Evolutionary conservation across 2,329 filamentous ascomycete species (phyloP).

Genomic region (Colletotrichum sp.): DNA sequence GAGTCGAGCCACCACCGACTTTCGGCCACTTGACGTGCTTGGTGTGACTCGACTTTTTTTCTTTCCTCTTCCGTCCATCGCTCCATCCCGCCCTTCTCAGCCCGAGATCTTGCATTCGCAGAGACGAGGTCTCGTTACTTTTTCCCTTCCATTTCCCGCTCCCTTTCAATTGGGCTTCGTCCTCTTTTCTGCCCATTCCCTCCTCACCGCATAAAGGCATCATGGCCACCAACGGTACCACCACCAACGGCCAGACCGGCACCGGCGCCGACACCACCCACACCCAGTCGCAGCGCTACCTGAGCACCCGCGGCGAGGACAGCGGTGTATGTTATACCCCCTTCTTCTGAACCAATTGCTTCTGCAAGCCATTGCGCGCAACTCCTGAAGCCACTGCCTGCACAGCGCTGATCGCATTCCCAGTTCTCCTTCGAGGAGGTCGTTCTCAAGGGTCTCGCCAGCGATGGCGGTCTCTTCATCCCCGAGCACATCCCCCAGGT

Average conservation of each 20-base stretch:
- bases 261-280: slow-evolving; percentile 34
- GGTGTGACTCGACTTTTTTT: slow-evolving; percentile 14
- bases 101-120: background rate
- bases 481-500: slow-evolving; percentile 79
- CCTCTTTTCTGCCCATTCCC: background rate
- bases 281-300: slow-evolving; percentile 52
- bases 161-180: background rate
- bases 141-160: background rate
- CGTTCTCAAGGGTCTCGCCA: slow-evolving; percentile 85
- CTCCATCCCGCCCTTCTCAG: background rate
- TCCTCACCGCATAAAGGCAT: slow-evolving; percentile 15
- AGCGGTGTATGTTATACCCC: slow-evolving; percentile 42
- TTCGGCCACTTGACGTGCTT: slow-evolving; percentile 18
- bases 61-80: background rate
- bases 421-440: slow-evolving; percentile 91
- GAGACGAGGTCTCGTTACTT: background rate
- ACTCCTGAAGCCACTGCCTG: background rate
- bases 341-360: background rate
- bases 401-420: slow-evolving; percentile 11
- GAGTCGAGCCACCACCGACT: background rate
- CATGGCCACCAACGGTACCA: slow-evolving; percentile 47
- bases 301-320: slow-evolving; percentile 57
- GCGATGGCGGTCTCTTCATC: slow-evolving; percentile 88
- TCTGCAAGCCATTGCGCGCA: background rate
- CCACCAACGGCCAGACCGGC: slow-evolving; percentile 31